Base-by-base conservation (phyloP, 1,139 yeast species). In the Diutina scorzettiae region DNA sequence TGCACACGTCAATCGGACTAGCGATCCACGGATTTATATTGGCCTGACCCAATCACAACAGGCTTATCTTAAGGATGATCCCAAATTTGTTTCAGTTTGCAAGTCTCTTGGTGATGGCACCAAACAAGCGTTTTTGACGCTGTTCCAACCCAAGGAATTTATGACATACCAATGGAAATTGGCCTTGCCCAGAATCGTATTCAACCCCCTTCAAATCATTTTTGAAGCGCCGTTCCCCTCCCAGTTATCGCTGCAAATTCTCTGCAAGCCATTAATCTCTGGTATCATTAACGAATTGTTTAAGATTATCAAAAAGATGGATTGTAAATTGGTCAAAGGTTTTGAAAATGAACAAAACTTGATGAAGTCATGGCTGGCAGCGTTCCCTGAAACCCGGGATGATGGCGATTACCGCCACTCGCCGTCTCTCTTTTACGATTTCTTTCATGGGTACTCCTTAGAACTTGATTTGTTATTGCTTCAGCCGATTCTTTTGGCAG, bases 401-500 rank as follows among this genome's bases (percentile, higher is more conserved):
- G 28, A 40, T n/a, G 80, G 81, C 27, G 59, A 60, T 37, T 32
- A 17, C 32, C 25, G 17, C 31, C 12, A 41, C 27, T 28, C 39
- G 5, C 25, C 18, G 17, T 2, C 5, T 6, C 58, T 80, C 42
- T 80, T 79, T 50, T 81, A 77, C 58, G 76, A 77, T 48, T 81
- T 71, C 51, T 74, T 59, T 57, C 70, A 78, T 49, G 71, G 66
- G 44, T 58, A 65, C 43, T 73, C 72, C 42, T 57, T 84, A 45
- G 77, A 80, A 47, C 66, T 82, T 41, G 96, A 87, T 59, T 67
- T 86, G 54, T 64, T 86, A 41, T 63, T 87, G 45, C 68, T 87
- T 47, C 94, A 86, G 56, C 95, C 96, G 3, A 87, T 87, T 45
- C 65, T 87, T 44, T 64, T 86, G 46, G 95, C 93, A 16, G 96